phyloP scores from a whole-genome alignment of 2,329 filamentous ascomycete species.

The Scortechinia acanthostroma region DNA sequence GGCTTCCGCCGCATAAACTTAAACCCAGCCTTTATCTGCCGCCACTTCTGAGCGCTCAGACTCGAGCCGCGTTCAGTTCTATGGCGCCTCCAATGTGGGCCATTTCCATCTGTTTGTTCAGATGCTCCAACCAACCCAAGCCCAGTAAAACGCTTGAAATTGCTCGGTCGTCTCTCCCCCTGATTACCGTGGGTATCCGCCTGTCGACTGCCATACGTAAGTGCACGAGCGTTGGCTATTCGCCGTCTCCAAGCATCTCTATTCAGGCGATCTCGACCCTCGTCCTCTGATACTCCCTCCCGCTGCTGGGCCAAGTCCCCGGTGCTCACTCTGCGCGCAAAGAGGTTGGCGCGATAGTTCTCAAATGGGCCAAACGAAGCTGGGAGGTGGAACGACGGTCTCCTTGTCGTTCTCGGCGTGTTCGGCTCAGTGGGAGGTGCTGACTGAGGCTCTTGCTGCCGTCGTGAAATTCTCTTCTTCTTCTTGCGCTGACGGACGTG shows the following conservation, averaged over 20 bases:
- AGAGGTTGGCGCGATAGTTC: conserved; percentile 11
- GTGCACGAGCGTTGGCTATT: conserved; percentile 18
- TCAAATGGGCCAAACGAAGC: conserved; percentile 16
- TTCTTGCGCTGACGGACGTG: conserved; percentile 9
- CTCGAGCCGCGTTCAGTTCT: background rate
- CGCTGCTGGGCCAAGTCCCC: conserved; percentile 26
- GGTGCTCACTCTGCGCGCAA: conserved; percentile 29
- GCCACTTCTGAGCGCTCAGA: conserved; percentile 46
- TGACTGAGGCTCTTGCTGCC: conserved; percentile 28
- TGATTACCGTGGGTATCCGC: conserved; percentile 19
- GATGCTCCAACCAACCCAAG: conserved; percentile 17
- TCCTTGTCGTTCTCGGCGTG: conserved; percentile 18
- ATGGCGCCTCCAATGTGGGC: conserved; percentile 11
- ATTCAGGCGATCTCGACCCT: conserved; percentile 33
- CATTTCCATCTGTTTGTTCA: conserved; percentile 23
- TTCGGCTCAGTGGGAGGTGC: conserved; percentile 43
- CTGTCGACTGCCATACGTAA: conserved; percentile 25
- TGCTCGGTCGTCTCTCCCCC: conserved; percentile 29
- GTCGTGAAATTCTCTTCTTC: conserved; percentile 7
- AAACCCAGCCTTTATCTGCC: conserved; percentile 53
- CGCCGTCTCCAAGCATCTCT: conserved; percentile 27
- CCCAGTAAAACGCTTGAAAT: conserved; percentile 29
- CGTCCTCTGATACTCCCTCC: conserved; percentile 39
- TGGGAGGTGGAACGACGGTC: conserved; percentile 6
- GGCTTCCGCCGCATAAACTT: conserved; percentile 49